phyloP scores from a whole-genome alignment of 2,329 filamentous ascomycete genomes.

The Trichothecium roseum region DNA sequence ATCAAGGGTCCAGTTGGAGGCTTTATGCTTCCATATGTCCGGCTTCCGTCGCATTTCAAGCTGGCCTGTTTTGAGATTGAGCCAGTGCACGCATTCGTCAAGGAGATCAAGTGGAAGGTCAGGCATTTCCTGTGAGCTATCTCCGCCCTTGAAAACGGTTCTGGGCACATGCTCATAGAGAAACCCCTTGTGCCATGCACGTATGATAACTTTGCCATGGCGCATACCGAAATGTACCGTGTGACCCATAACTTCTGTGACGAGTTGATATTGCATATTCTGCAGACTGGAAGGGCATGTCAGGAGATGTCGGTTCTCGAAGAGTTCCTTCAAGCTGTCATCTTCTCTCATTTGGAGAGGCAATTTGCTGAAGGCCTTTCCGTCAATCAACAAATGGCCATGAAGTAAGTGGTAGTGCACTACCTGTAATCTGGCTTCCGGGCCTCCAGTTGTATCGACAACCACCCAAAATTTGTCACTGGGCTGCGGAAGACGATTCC shows the following conservation, averaged over 20 bases:
- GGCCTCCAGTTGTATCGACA: too few species aligned
- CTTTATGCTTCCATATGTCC: conserved; percentile 15
- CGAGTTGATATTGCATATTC: conserved; percentile 41
- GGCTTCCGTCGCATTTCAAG: conserved; percentile 42
- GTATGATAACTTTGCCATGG: conserved; percentile 27
- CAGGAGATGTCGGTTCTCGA: conserved; percentile 39
- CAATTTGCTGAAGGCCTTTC: conserved; percentile 29
- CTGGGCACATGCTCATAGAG: conserved; percentile 22
- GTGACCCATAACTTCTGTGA: conserved; percentile 10
- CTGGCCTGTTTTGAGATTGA: conserved; percentile 28
- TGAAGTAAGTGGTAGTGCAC: conserved; percentile 22
- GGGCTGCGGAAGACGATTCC: too few species aligned
- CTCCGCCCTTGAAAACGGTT: too few species aligned
- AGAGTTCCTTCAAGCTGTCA: conserved; percentile 34
- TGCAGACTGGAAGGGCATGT: conserved; percentile 38
- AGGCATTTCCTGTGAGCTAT: conserved; percentile 9
- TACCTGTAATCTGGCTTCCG: too few species aligned
- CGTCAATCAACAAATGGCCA: conserved; percentile 24
- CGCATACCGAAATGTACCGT: conserved; percentile 44
- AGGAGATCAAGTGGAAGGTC: conserved; percentile 43
- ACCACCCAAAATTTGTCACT: not conserved
- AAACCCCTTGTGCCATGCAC: conserved; percentile 15
- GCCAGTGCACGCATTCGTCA: conserved; percentile 47
- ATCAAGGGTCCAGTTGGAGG: conserved; percentile 23
- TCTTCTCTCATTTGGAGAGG: conserved; percentile 38